These are phyloP conservation scores for Cordyceps cicadae DNA, from an alignment of 2,329 filamentous ascomycete genomes.

Conservation along the genomic window DNA sequence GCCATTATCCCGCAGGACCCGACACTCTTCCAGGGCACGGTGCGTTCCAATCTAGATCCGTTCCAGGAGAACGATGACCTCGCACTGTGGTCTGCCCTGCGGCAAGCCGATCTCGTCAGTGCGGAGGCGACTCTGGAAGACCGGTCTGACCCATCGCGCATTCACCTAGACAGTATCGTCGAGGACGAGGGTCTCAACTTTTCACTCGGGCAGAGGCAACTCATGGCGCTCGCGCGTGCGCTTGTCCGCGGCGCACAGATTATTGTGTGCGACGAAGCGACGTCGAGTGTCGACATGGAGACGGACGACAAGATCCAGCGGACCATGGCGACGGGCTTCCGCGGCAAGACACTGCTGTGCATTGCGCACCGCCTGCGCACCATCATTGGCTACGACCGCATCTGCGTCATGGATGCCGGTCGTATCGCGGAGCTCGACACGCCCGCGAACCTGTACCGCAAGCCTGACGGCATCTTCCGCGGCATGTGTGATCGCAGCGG, in stretches of 20 bases:
- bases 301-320: slow-evolving; percentile 92
- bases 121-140: slow-evolving; percentile 59
- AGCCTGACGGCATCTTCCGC: slow-evolving; percentile 66
- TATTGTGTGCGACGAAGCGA: slow-evolving; percentile 96
- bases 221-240: slow-evolving; percentile 88
- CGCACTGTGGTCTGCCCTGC: slow-evolving; percentile 68
- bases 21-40: slow-evolving; percentile 72
- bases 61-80: slow-evolving; percentile 72
- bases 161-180: slow-evolving; percentile 75
- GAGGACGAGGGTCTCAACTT: slow-evolving; percentile 96
- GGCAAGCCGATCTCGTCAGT: slow-evolving; percentile 65
- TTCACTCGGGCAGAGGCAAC: slow-evolving; percentile 85
- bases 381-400: slow-evolving; percentile 88
- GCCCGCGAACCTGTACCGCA: slow-evolving; percentile 64
- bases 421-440: slow-evolving; percentile 78
- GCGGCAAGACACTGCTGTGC: slow-evolving; percentile 78
- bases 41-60: slow-evolving; percentile 72
- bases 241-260: slow-evolving; percentile 82
- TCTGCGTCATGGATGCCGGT: slow-evolving; percentile 92
- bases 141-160: slow-evolving; percentile 57
- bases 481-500: slow-evolving; percentile 85
- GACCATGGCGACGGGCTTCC: slow-evolving; percentile 79
- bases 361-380: slow-evolving; percentile 90
- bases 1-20: slow-evolving; percentile 82
- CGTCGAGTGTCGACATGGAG: slow-evolving; percentile 87